Evolutionary conservation across 805 yeast genomes (phyloP).

Genomic region (Cyberlindnera nakhonratchasimensis): DNA sequence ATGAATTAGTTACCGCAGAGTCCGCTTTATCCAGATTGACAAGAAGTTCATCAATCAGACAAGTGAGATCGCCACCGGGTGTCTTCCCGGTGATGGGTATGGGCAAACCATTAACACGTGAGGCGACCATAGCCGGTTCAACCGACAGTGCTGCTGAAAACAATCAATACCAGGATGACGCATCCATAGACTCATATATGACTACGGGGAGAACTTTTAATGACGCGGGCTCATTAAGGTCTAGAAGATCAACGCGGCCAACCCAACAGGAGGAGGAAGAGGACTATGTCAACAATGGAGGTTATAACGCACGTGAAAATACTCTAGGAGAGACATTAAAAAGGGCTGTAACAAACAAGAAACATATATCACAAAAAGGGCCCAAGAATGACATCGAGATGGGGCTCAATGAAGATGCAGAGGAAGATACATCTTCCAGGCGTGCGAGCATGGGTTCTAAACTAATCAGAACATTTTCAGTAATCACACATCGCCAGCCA

Average conservation of each 20-base stretch:
- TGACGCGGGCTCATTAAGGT: slow-evolving; percentile 7
- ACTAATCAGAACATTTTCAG: slow-evolving; percentile 22
- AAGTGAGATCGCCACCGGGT: slow-evolving; percentile 59
- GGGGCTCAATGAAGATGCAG: slow-evolving; percentile 9
- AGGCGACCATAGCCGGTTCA: slow-evolving; percentile 51
- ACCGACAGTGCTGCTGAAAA: slow-evolving; percentile 9
- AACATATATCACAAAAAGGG: neutral
- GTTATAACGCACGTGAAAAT: slow-evolving; percentile 33
- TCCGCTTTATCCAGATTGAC: slow-evolving; percentile 12
- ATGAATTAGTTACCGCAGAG: slow-evolving; percentile 2
- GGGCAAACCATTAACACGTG: slow-evolving; percentile 61
- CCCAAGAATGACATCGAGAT: slow-evolving; percentile 16
- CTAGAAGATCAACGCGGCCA: slow-evolving; percentile 10
- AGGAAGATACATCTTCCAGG: slow-evolving; percentile 3
- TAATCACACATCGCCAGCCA: slow-evolving; percentile 21
- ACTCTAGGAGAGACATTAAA: slow-evolving; percentile 34
- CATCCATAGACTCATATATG: slow-evolving; percentile 8
- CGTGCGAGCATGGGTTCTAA: slow-evolving; percentile 6
- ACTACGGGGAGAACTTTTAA: slow-evolving; percentile 5
- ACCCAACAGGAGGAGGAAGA: slow-evolving; percentile 29
- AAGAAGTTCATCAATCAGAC: slow-evolving; percentile 1
- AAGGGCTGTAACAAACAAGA: slow-evolving; percentile 24
- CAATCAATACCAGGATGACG: too few relatives aligned
- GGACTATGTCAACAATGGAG: slow-evolving; percentile 25
- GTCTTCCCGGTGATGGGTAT: slow-evolving; percentile 79